These are phyloP conservation scores for Halteria grandinella DNA, from an alignment of 73 alveolate genomes.

Conservation along the genomic window DNA sequence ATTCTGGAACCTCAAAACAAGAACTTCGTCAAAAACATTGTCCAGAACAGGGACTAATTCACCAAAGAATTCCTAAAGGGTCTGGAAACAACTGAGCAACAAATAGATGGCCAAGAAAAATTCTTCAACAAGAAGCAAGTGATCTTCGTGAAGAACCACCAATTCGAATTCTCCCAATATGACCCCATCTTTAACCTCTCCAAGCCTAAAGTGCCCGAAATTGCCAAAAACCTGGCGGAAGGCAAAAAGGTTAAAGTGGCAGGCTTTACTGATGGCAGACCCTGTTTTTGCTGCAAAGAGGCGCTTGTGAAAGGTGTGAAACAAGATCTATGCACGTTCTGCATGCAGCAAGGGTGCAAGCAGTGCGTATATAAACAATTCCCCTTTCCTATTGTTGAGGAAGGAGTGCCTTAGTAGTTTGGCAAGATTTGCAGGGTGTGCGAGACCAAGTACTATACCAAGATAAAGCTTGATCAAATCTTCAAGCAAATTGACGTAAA, in stretches of 20 bases:
- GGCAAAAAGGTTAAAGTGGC: neutral
- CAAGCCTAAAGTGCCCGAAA: neutral
- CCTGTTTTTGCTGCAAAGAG: slow-evolving; percentile 39
- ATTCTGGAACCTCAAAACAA: slow-evolving; percentile 4
- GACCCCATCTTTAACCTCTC: slow-evolving; percentile 23
- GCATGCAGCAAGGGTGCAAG: slow-evolving; percentile 35
- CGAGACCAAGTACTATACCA: slow-evolving; percentile 21
- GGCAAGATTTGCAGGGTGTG: slow-evolving; percentile 40
- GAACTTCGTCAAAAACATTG: neutral
- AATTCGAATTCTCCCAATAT: slow-evolving; percentile 8
- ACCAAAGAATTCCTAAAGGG: slow-evolving; percentile 6
- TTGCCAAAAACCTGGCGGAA: neutral
- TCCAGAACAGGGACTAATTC: slow-evolving; percentile 16
- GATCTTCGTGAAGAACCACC: slow-evolving; percentile 15
- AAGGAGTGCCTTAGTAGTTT: neutral
- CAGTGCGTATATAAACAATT: slow-evolving; percentile 23
- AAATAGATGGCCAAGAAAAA: slow-evolving; percentile 5
- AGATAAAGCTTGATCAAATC: slow-evolving; percentile 12
- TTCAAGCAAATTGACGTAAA: slow-evolving; percentile 1
- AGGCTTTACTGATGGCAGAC: neutral
- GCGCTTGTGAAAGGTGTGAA: neutral
- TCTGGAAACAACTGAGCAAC: slow-evolving; percentile 5
- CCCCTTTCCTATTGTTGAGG: slow-evolving; percentile 23
- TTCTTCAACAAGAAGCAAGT: slow-evolving; percentile 5
- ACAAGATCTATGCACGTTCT: slow-evolving; percentile 31